A percentile compares a stretch with the other conserved stretches of the same genome.
These are phyloP conservation scores for Tetrahymena borealis DNA, from an alignment of 73 alveolate genomes.

Conservation along the genomic window DNA sequence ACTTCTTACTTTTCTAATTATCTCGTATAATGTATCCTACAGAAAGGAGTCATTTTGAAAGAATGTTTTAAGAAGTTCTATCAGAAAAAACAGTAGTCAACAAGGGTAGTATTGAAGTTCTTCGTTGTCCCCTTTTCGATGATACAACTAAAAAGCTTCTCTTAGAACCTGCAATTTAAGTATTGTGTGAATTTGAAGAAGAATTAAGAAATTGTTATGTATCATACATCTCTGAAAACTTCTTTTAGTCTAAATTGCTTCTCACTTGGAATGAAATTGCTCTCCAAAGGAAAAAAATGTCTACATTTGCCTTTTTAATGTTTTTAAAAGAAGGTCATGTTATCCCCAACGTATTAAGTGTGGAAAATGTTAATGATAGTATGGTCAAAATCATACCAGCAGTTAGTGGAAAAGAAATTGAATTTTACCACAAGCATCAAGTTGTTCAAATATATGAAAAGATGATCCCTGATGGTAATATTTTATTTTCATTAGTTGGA, in stretches of 20 bases:
- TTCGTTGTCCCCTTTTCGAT: slow-evolving; percentile 14
- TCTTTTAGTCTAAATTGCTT: neutral
- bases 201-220: slow-evolving; percentile 27
- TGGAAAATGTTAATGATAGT: slow-evolving; percentile 19
- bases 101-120: slow-evolving; percentile 2
- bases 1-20: slow-evolving; percentile 28
- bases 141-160: slow-evolving; percentile 35
- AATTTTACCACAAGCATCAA: slow-evolving; percentile 16
- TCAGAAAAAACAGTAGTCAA: slow-evolving; percentile 28
- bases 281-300: slow-evolving; percentile 18
- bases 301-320: slow-evolving; percentile 12
- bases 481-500: neutral
- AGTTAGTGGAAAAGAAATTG: slow-evolving; percentile 24
- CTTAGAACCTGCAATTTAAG: slow-evolving; percentile 14
- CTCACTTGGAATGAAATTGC: slow-evolving; percentile 29
- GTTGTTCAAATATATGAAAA: slow-evolving; percentile 26
- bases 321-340: slow-evolving; percentile 33
- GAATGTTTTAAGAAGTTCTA: slow-evolving; percentile 18
- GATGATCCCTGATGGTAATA: neutral
- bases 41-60: slow-evolving; percentile 26
- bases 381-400: slow-evolving; percentile 31
- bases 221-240: slow-evolving; percentile 19
- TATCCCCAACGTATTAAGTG: slow-evolving; percentile 24
- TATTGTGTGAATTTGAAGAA: slow-evolving; percentile 13
- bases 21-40: slow-evolving; percentile 19